Conservation (phyloP, 352 stramenopile genomes). For the Pilasporangium apinafurcum region DNA sequence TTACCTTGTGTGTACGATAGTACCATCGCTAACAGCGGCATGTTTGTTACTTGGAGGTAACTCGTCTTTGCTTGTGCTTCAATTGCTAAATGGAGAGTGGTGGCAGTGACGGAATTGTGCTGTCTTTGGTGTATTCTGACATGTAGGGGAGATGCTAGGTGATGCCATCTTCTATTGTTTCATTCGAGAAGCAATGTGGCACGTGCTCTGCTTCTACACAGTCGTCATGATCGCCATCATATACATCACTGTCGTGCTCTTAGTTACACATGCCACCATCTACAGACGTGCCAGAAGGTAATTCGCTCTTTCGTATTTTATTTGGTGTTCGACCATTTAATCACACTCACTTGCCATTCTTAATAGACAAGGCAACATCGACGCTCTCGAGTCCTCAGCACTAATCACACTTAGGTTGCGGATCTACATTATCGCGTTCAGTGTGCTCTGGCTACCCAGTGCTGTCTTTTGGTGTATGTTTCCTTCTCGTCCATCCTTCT, state of each 20-base stretch:
- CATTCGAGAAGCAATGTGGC: slow-evolving; percentile 34
- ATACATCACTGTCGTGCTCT: slow-evolving; percentile 63
- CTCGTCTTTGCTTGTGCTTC: slow-evolving; percentile 1
- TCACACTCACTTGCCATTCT: slow-evolving; percentile 7
- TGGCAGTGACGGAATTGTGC: too few species aligned
- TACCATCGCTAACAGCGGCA: slow-evolving; percentile 30
- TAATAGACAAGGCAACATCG: slow-evolving; percentile 42
- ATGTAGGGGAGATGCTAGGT: slow-evolving; percentile 14
- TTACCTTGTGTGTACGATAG: slow-evolving; percentile 42
- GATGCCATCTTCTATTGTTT: slow-evolving; percentile 78
- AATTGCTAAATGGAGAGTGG: too few species aligned
- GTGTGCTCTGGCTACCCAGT: slow-evolving; percentile 61
- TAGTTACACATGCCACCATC: slow-evolving; percentile 56
- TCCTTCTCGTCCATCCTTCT: background rate
- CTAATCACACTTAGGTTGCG: slow-evolving; percentile 55
- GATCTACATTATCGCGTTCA: slow-evolving; percentile 68
- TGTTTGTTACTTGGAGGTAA: slow-evolving; percentile 27
- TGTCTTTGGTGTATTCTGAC: background rate
- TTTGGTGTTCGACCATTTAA: background rate
- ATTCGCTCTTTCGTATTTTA: background rate
- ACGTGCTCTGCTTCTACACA: slow-evolving; percentile 57
- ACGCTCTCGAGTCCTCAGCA: slow-evolving; percentile 57
- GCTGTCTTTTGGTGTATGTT: slow-evolving; percentile 53
- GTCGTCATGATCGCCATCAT: slow-evolving; percentile 56
- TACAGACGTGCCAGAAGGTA: slow-evolving; percentile 19